phyloP scores from a whole-genome alignment of 2,329 filamentous ascomycete species.

The Delphinella strobiligena region DNA sequence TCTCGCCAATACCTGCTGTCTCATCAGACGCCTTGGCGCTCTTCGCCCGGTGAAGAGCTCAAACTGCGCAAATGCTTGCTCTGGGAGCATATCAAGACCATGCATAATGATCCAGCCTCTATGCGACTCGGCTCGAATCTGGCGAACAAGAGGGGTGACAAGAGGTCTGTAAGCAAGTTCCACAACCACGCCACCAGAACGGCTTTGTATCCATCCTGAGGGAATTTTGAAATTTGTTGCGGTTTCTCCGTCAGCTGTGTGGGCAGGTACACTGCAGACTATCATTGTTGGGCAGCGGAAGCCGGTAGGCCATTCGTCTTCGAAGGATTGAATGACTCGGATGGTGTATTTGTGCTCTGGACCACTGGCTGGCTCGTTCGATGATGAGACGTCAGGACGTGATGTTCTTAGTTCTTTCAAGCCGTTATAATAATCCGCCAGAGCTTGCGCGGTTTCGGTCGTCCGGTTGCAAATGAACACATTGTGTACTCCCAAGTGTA shows the following conservation, averaged over 20 bases:
- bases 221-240: slow-evolving; percentile 62
- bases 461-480: slow-evolving; percentile 68
- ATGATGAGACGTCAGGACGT: neutral
- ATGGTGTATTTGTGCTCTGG: slow-evolving; percentile 24
- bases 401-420: slow-evolving; percentile 23
- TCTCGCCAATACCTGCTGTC: neutral
- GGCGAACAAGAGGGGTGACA: slow-evolving; percentile 56
- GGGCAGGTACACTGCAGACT: slow-evolving; percentile 63
- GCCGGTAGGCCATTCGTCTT: slow-evolving; percentile 52
- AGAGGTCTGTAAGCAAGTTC: slow-evolving; percentile 59
- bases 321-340: slow-evolving; percentile 45
- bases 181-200: slow-evolving; percentile 63
- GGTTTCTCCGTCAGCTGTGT: slow-evolving; percentile 50
- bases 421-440: slow-evolving; percentile 59
- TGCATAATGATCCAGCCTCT: slow-evolving; percentile 64
- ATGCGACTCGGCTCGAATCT: slow-evolving; percentile 49
- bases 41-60: slow-evolving; percentile 66
- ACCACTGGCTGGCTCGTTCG: slow-evolving; percentile 7
- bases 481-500: slow-evolving; percentile 63
- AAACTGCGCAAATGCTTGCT: slow-evolving; percentile 72
- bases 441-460: slow-evolving; percentile 49
- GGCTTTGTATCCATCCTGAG: slow-evolving; percentile 55
- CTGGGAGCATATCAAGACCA: slow-evolving; percentile 62
- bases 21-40: slow-evolving; percentile 60
- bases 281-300: slow-evolving; percentile 60